Evolutionary conservation across 2,329 filamentous ascomycete genomes (phyloP), one percentile per base, ranked within the genome.

Genomic region (Curvularia spicifera): DNA sequence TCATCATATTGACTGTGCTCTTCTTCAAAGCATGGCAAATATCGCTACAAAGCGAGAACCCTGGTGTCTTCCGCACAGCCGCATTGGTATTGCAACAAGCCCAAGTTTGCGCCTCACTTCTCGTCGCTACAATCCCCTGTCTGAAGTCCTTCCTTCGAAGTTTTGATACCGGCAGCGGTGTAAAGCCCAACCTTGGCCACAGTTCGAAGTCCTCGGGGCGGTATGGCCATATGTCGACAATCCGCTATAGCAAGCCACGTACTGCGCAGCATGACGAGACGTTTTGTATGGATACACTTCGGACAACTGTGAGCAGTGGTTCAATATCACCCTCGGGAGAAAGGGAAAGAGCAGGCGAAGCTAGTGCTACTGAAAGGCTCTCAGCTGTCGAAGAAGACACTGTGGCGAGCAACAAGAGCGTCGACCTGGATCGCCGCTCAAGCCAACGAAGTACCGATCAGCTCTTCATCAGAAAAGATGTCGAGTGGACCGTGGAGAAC

Each of bases 371-470:
- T 6, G 26, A 9, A 13, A 26, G 28, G 43, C 28, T 13, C n/a
- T 46, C 43, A 7, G n/a, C 18, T 7, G 10, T 46, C 3, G 28
- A 46, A n/a, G 26, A 46, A 20, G 43, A 46, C 26, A 2, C 63
- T 63, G 9, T 54, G 59, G 31, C n/a, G 9, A 29, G 43, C n/a
- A 46, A 3, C 8, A 46, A 31, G 43, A 46, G 43, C 26, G 28
- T 46, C n/a, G 43, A 46, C 3, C 28, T 46, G 2, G 60, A 69
- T 15, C 51, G 59, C 4, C 56, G 35, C 26, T 46, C 43, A 5
- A 71, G 67, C 18, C 52, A 68, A n/a, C 60, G 52, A 13, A 69
- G 66, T n/a, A 65, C 57, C 4, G 66, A 69, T 37, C 67, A 70
- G 50, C 46, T 71, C 18, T 59, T 71, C 26, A 71, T 71, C 24